Evolutionary conservation across 805 yeast species (phyloP), one percentile per base, ranked within the genome.

Genomic region (Clavispora carvajalis): DNA sequence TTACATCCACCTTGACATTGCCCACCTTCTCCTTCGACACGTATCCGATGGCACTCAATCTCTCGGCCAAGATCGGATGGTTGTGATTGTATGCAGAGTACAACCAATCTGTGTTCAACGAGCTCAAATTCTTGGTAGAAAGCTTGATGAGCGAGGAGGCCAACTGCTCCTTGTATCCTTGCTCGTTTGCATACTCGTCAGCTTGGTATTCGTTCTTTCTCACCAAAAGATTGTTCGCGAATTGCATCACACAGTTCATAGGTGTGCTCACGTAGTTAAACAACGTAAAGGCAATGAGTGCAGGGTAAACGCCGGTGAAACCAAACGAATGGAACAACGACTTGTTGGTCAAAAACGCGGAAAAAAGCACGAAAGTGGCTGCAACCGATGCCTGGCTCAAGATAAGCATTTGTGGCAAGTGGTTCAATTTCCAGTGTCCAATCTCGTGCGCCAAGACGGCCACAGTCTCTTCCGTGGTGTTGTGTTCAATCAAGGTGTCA

Each of bases 371-470:
- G 60, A 90, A 86, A 33, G 80, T 73, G 19, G 77, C 54, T 51
- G 84, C 77, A 38, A 82, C 62, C 52, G 85, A 85, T 5, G 67
- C 59, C 62, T 87, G 90, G 35, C 79, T 70, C 47, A 82, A 74
- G 5, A 75, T 55, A 55, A 93, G 64, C 73, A 83, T 76, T 58
- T 80, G 81, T n/a, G 90, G 70, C 46, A 90, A 83, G 62, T 93
- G 99, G 43, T 84, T 80, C 60, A 85, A 74, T 54, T 83, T 82
- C 99, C 99, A 93, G 62, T 93, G 99, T 38, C 99, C 99, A 52
- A 93, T 83, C 69, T 93, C 99, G 59, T 93, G 99, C n/a, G 95
- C 98, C 49, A 91, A 73, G 1, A 93, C 96, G 38, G 98, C 97
- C 38, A 89, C 87, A 30, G 89, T 86, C 63, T 93, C 95, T 33